These are phyloP conservation scores for Penicillium sp. DNA, from an alignment of 2,329 filamentous ascomycete species.

Conservation along the genomic window DNA sequence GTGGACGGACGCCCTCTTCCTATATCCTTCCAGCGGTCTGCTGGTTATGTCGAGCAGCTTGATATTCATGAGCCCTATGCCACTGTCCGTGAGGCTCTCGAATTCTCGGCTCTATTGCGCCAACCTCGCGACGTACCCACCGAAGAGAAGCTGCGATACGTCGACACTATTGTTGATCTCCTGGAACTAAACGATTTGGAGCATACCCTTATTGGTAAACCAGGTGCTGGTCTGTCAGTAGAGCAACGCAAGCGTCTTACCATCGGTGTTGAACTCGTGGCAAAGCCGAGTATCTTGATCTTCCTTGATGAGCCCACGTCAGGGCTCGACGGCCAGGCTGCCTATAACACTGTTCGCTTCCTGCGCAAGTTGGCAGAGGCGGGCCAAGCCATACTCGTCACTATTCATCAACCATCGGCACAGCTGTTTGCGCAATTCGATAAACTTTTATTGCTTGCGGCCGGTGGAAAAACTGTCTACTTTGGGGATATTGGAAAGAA, in stretches of 20 bases:
- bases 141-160: conserved; percentile 13
- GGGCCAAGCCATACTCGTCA: conserved; percentile 13
- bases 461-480: conserved; percentile 15
- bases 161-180: conserved; percentile 13
- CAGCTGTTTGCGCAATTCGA: conserved; percentile 13
- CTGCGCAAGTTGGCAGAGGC: conserved; percentile 11
- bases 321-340: conserved; percentile 13
- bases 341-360: conserved; percentile 12
- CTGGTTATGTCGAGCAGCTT: conserved; percentile 15
- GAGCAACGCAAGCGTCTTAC: conserved; percentile 17
- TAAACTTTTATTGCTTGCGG: conserved; percentile 7
- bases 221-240: conserved; percentile 12
- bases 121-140: conserved; percentile 6
- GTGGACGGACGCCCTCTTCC: conserved; percentile 14
- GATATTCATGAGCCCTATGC: conserved; percentile 13
- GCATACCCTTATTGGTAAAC: conserved; percentile 7
- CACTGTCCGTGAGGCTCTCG: conserved; percentile 12
- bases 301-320: conserved; percentile 18
- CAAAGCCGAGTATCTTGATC: conserved; percentile 13
- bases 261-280: conserved; percentile 15
- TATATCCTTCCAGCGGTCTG: conserved; percentile 14
- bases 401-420: conserved; percentile 16
- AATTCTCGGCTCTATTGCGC: conserved; percentile 13
- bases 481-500: conserved; percentile 14
- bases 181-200: conserved; percentile 11